Base-by-base conservation (phyloP, 2,329 filamentous ascomycete species). In the Ceratocystis alfenasii region DNA sequence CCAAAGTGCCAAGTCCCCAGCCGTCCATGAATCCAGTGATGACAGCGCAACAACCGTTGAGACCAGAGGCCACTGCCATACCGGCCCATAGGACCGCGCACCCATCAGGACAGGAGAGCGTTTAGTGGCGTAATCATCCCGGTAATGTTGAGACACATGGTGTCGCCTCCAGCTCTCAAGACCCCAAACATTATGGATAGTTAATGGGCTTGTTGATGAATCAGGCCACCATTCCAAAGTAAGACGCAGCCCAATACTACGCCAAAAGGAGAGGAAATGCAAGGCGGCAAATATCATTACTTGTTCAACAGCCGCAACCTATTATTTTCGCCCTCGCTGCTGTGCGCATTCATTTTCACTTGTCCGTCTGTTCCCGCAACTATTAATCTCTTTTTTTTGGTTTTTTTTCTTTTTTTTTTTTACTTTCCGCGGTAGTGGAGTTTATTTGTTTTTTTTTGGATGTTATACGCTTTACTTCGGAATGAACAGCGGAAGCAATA, bases 401-500 rank as follows among this genome's bases (percentile, higher is more conserved):
- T 8, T 33, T 3, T 53, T 53, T 50, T 57, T 55, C 15, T 33
- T 57, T 20, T 7, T 33, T 55, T 55, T 33, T 3, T 53, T 53
- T 50, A 17, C 7, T n/a, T n/a, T 50, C 25, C n/a, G 6, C 46
- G 46, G 20, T 22, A 30, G 3, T 8, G 15, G 22, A 15, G 20
- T 22, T 55, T 55, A 28, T 57, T 12, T 12, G 2, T 57, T 55
- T 28, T 36, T 8, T 33, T 57, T 57, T 33, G 55, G 55, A 30
- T 17, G 28, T 7, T 59, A 59, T 59, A 33, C 28, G 55, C 28
- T 59, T 59, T n/a, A n/a, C 55, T 59, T 59, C 55, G 15, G 28
- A 36, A 59, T 33, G 25, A 59, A 20, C 28, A 59, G 55, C 25
- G 17, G 30, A 59, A n/a, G 25, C 17, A 59, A 59, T 3, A 33